Evolutionary conservation across 495 filamentous ascomycete genomes (phyloP), one percentile per base, ranked within the genome.

Genomic region (Neurospora hispaniola): DNA sequence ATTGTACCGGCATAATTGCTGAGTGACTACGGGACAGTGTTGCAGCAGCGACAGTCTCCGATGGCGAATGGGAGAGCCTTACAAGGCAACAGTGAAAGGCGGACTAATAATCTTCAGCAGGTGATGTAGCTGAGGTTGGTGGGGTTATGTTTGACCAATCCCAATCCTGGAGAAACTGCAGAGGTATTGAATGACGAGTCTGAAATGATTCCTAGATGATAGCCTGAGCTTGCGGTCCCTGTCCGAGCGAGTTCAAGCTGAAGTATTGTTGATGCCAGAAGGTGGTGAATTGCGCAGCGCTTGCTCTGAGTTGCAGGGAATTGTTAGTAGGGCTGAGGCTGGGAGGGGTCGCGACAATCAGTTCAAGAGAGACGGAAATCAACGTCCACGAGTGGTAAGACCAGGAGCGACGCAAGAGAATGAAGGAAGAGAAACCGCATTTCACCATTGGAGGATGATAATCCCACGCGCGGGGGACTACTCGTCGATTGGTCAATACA

Each of bases 1-100:
- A 79, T 71, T 77, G 79, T 9, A 75, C 78, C 40, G 82, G 69
- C 85, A 86, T 86, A 9, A 72, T 78, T 7, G 6, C 75, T 20
- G 59, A 69, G 54, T 69, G 54, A 66, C 54, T 27, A 10, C 54
- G 23, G 12, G 54, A 16, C 18, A 3, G 23, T 38, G 54, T 66
- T 66, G 54, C 23, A 27, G 20, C 48, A 23, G 11, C 27, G 54
- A 18, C 16, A 9, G 14, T 18, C 31, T 27, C 23, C 14, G 54
- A 31, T 66, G 54, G 23, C 23, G 23, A 31, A 35, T 27, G 16
- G 54, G 27, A 14, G 23, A 59, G 12, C 48, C 48, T 59, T 5
- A 5, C 48, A 27, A 66, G 7, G 7, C 54, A 14, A 66, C 14
- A 66, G 54, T 66, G 54, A 7, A 38, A 31, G 11, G 54, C 54